Conservation (phyloP, 2,329 filamentous ascomycete species). For the Penicillium sp. region DNA sequence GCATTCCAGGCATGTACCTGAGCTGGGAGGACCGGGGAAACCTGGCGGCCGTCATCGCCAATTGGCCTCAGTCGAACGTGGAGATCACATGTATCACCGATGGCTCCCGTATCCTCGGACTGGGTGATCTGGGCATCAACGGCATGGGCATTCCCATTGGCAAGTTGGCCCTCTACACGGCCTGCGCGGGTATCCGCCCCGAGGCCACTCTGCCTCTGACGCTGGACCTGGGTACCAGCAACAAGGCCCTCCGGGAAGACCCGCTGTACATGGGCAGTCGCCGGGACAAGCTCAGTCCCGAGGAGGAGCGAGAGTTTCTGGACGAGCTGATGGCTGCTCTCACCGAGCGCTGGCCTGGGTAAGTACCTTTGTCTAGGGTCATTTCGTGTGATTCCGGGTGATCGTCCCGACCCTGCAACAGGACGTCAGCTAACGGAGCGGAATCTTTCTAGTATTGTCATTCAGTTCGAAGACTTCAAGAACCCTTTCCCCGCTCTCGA, state of each 20-base stretch:
- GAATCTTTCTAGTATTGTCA: conserved; percentile 57
- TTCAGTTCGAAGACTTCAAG: conserved; percentile 98
- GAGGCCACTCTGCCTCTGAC: conserved; percentile 62
- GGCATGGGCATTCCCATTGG: conserved; percentile 98
- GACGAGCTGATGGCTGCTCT: conserved; percentile 96
- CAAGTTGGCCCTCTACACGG: conserved; percentile 92
- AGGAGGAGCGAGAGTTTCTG: conserved; percentile 85
- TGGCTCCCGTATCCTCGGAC: conserved; percentile 83
- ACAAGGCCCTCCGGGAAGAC: conserved; percentile 67
- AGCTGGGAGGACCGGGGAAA: conserved; percentile 92
- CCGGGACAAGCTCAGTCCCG: conserved; percentile 71
- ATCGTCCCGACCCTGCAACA: conserved; percentile 45
- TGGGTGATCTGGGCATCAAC: conserved; percentile 93
- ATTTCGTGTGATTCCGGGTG: conserved; percentile 13
- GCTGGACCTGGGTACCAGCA: conserved; percentile 62
- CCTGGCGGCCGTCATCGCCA: conserved; percentile 80
- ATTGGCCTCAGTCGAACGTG: conserved; percentile 86
- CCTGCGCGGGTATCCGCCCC: conserved; percentile 90
- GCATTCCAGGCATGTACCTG: conserved; percentile 69
- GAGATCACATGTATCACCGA: conserved; percentile 98
- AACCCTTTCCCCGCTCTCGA: conserved; percentile 93
- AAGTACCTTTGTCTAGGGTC: conserved; percentile 40
- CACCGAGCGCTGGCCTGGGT: conserved; percentile 70
- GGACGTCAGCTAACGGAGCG: conserved; percentile 3
- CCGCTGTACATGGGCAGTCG: conserved; percentile 88